Evolutionary conservation across 306 rosid species (phyloP).

Genomic region (Casuarina glauca): DNA sequence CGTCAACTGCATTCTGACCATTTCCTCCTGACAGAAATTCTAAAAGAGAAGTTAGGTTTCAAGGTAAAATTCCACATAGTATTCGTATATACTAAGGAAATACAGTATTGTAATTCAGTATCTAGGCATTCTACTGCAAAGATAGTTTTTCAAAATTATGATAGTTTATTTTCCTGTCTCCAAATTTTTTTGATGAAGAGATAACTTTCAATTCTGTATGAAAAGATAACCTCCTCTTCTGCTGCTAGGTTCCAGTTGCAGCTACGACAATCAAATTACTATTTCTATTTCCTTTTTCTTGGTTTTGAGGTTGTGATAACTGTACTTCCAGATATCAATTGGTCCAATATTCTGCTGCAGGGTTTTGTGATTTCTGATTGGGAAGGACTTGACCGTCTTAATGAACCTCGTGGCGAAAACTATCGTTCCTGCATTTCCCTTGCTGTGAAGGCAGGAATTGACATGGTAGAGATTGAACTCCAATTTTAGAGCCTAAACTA

Average conservation of each 20-base stretch:
- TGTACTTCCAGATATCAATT: not conserved
- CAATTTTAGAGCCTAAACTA: constrained; percentile 18
- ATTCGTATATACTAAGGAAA: not conserved
- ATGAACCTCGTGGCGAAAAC: constrained; percentile 57
- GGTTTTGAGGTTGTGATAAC: constrained; percentile 5
- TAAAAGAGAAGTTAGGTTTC: constrained; percentile 79
- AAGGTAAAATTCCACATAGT: constrained; percentile 47
- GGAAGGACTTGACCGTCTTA: constrained; percentile 74
- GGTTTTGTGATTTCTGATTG: constrained; percentile 88
- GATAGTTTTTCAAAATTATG: not conserved
- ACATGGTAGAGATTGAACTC: constrained; percentile 59
- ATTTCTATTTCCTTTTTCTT: constrained; percentile 20
- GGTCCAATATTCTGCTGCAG: constrained; percentile 41
- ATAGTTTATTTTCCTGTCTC: not conserved
- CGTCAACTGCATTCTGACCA: constrained; percentile 55
- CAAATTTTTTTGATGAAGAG: not conserved
- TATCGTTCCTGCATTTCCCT: constrained; percentile 64
- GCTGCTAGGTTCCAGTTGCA: not conserved
- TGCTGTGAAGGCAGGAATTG: constrained; percentile 79
- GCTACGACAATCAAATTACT: not conserved
- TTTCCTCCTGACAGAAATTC: constrained; percentile 67
- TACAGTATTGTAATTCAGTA: not conserved
- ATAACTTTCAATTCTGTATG: not conserved
- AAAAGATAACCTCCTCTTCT: not conserved
- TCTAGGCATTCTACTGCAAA: not conserved